A percentile compares a stretch with the other conserved stretches of the same genome.
Conservation (phyloP, 345 rosid species). For the Eucalyptus virginea region DNA sequence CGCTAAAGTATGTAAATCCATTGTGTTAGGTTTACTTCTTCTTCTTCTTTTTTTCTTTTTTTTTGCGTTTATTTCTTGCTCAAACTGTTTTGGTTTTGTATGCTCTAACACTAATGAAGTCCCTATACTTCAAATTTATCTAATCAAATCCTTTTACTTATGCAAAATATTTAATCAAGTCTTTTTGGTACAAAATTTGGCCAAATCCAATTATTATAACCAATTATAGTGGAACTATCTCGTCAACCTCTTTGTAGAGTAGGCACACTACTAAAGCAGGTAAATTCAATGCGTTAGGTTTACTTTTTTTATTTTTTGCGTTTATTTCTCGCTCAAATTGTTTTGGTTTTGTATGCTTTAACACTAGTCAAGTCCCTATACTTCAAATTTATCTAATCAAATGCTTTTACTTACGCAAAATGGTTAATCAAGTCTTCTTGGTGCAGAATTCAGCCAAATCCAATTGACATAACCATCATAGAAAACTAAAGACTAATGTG, state of each 20-base stretch:
- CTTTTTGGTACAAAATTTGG: not conserved
- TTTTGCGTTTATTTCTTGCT: not conserved
- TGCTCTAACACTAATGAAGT: not conserved
- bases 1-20: not conserved
- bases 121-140: not conserved
- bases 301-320: too few relatives aligned
- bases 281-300: not conserved
- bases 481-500: not conserved
- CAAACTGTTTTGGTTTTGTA: not conserved
- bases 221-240: not conserved
- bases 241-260: not conserved
- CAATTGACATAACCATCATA: not conserved
- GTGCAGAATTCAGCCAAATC: not conserved
- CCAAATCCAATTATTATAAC: not conserved
- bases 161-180: not conserved
- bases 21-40: not conserved
- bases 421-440: too few relatives aligned
- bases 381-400: not conserved
- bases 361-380: not conserved
- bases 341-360: not conserved
- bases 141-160: not conserved
- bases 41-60: too few relatives aligned
- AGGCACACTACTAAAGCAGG: not conserved
- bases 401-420: not conserved
- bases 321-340: not conserved